Conservation (phyloP, 2,329 filamentous ascomycete species). For the Claviceps maximensis region DNA sequence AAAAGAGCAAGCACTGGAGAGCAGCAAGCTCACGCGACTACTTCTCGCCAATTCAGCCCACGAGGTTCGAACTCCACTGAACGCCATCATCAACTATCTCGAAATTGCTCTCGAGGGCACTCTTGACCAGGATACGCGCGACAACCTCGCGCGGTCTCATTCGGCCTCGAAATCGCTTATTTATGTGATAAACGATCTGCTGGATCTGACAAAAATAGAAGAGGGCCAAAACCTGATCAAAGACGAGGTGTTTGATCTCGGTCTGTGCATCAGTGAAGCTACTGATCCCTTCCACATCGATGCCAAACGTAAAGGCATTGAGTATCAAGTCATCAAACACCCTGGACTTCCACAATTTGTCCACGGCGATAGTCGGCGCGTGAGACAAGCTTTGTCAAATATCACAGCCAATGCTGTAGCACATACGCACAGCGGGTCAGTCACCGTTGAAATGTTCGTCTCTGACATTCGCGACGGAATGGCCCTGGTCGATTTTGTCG, state of each 20-base stretch:
- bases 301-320: slow-evolving; percentile 60
- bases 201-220: slow-evolving; percentile 80
- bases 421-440: slow-evolving; percentile 53
- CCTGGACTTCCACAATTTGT: slow-evolving; percentile 57
- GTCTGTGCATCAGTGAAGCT: slow-evolving; percentile 59
- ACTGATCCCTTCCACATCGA: slow-evolving; percentile 62
- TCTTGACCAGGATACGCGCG: slow-evolving; percentile 68
- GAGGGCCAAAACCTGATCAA: slow-evolving; percentile 68
- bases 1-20: slow-evolving; percentile 74
- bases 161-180: slow-evolving; percentile 87
- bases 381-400: slow-evolving; percentile 76
- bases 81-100: slow-evolving; percentile 89
- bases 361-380: slow-evolving; percentile 63
- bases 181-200: slow-evolving; percentile 84
- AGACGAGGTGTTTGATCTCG: slow-evolving; percentile 66
- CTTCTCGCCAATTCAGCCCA: slow-evolving; percentile 81
- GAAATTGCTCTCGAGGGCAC: slow-evolving; percentile 78
- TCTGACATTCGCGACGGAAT: slow-evolving; percentile 37
- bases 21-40: slow-evolving; percentile 64
- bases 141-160: slow-evolving; percentile 73
- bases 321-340: slow-evolving; percentile 54
- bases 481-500: slow-evolving; percentile 58
- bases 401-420: slow-evolving; percentile 76
- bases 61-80: slow-evolving; percentile 79
- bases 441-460: slow-evolving; percentile 59